Evolutionary conservation across 768 basidiomycete species (phyloP), one percentile per base, ranked within the genome.

Genomic region (Ramaria sp.): DNA sequence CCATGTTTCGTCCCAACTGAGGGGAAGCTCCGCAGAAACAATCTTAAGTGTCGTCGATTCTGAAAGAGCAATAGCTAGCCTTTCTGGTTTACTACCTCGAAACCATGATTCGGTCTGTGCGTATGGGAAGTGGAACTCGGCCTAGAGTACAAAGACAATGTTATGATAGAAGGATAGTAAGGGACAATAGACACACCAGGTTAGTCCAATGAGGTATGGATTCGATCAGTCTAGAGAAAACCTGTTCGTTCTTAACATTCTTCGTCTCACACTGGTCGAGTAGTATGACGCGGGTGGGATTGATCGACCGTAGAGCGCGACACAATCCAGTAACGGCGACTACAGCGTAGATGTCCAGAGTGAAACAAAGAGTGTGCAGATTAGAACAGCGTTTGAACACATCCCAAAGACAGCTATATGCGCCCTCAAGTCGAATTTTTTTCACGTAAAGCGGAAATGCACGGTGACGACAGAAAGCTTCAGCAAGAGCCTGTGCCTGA

Each of bases 401-500:
- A 15, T 51, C 50, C 27, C n/a, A 31, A 19, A 51, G 33, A 15
- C 50, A 37, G 30, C 27, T 51, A 37, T 31, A 51, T 30, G 50
- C 50, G 50, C 27, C 50, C 31, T 51, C 50, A 3, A 51, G 50
- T 30, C 50, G 24, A 20, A 51, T 51, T 20, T 51, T 30, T 30
- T 51, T 51, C 7, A 58, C 50, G 37, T 41, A 58, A 17, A 34
- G 30, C 0, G 75, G 74, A 20, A 83, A 67, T 1, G 60, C 38
- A 1, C 77, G 74, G 45, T 70, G 66, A 4, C 53, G 61, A 0
- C 60, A 52, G 37, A 84, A 71, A 0, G 76, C 71, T 17, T 59
- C 62, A n/a, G 69, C 64, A 12, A 76, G 71, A 9, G 65, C 59
- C 11, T 62, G 59, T 0, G 80, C 68, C 22, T 81, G 76, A 11